Base-by-base conservation (phyloP, 768 basidiomycete genomes). In the Lentinula edodes region DNA sequence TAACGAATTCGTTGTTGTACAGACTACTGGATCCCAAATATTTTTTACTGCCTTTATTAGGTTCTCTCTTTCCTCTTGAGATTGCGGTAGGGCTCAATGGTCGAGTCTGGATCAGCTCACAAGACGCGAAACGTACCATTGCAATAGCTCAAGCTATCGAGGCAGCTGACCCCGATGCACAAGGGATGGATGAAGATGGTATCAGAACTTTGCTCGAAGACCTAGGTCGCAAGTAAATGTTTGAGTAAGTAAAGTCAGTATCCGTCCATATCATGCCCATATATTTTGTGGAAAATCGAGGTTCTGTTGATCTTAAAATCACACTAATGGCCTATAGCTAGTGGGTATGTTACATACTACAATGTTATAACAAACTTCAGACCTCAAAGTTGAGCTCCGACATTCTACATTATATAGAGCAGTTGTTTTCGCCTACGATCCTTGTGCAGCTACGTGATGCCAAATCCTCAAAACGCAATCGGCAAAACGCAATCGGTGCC, bases 11-110 rank as follows among this genome's bases (percentile, higher is more conserved):
- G 28, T 56, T 61, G 38, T 38, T 32, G 38, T 34, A 42, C 48
- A 65, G 94, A 59, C 75, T 97, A 35, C 78, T 98, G 36, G 87
- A 91, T 69, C 84, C 90, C 18, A 85, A 83, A 55, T 87, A 94
- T 72, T 95, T 93, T 69, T 76, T 97, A 9, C 78, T 99, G 4
- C 88, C 91, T 5, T 71, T 90, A 1, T 80, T 97, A 23, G 94
- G 95, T 5, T 79, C 85, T 9, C 81, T 81, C 42, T 93, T 96
- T 68, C 91, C 93, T 7, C 81, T 97, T 52, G 95, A 98, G 68
- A 84, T 80, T 2, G 95, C 94, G 1, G 85, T 94, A 1, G 97
- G 97, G 0, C 78, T 91, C 72, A 99, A 99, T 69, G 96, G 95
- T 2, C 84, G 90, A 46, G 85, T 97, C 16, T 98, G 96, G 96